Conservation (phyloP, 345 rosid species). For the Bretschneidera sinensis region DNA sequence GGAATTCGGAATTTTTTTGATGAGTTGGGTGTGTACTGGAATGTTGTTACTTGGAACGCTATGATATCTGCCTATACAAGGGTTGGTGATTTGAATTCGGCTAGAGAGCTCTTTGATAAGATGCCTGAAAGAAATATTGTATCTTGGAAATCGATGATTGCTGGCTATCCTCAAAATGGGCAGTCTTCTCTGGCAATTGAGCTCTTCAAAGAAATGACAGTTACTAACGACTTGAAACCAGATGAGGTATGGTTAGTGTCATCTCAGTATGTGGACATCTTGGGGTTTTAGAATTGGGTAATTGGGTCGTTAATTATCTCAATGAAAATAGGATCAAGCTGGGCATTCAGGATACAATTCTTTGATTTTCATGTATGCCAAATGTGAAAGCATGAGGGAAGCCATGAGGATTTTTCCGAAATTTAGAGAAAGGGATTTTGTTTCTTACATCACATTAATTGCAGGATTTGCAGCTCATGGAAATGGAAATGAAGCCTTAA, state of each 20-base stretch:
- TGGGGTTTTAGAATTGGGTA: conserved; percentile 34
- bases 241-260: conserved; percentile 35
- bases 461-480: conserved; percentile 44
- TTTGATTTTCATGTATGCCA: conserved; percentile 40
- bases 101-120: conserved; percentile 36
- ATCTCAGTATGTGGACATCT: conserved; percentile 49
- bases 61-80: conserved; percentile 36
- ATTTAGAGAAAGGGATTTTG: conserved; percentile 27
- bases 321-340: conserved; percentile 30
- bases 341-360: conserved; percentile 33
- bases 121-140: conserved; percentile 40
- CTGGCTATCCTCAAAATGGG: conserved; percentile 50
- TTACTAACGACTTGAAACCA: conserved; percentile 21
- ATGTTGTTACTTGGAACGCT: conserved; percentile 39
- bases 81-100: conserved; percentile 31
- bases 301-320: conserved; percentile 26
- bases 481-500: conserved; percentile 25
- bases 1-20: conserved; percentile 34
- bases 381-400: conserved; percentile 30
- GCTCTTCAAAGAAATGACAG: conserved; percentile 33
- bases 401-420: conserved; percentile 29
- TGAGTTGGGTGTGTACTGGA: conserved; percentile 30
- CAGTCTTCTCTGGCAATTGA: conserved; percentile 33
- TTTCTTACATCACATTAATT: conserved; percentile 37
- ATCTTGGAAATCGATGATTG: conserved; percentile 52